Percentiles rank a stretch among this genome's conserved stretches.
Conservation (phyloP, 108 stramenopile species). For the Aurantiochytrium sp. region DNA sequence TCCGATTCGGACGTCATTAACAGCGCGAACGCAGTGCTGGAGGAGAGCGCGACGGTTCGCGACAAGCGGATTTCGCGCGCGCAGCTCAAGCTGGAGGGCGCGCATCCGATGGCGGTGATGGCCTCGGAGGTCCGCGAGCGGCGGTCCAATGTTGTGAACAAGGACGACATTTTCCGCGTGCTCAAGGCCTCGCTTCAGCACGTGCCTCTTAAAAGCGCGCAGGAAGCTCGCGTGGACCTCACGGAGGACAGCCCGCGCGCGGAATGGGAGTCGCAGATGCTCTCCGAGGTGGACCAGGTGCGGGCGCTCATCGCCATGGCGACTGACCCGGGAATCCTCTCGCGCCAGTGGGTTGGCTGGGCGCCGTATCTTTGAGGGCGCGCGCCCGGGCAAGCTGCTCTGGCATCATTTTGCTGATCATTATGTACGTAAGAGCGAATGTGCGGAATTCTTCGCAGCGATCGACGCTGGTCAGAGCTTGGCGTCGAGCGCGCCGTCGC, state of each 20-base stretch:
- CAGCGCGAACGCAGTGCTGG: neutral
- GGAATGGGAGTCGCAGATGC: neutral
- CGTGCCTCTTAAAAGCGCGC: neutral
- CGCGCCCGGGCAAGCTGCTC: too few relatives aligned
- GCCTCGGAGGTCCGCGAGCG: slow-evolving; percentile 35
- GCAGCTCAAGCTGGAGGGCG: slow-evolving; percentile 43
- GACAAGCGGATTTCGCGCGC: slow-evolving; percentile 36
- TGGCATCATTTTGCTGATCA: too few relatives aligned
- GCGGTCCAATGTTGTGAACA: neutral
- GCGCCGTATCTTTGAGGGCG: slow-evolving; percentile 45
- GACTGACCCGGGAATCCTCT: slow-evolving; percentile 50
- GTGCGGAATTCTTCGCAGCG: too few relatives aligned
- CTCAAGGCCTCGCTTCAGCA: neutral
- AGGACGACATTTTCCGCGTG: neutral
- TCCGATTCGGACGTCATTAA: too few relatives aligned
- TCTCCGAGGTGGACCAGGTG: slow-evolving; percentile 48
- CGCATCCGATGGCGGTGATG: slow-evolving; percentile 37
- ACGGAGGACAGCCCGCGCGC: neutral
- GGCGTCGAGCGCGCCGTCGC: neutral
- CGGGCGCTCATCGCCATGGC: slow-evolving; percentile 49
- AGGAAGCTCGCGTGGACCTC: neutral
- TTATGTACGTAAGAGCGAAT: too few relatives aligned
- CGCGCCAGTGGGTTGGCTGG: slow-evolving; percentile 49
- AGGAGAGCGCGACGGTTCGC: neutral
- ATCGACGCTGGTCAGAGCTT: neutral